Evolutionary conservation across 345 rosid species (phyloP).

Genomic region (Brassica cretica): DNA sequence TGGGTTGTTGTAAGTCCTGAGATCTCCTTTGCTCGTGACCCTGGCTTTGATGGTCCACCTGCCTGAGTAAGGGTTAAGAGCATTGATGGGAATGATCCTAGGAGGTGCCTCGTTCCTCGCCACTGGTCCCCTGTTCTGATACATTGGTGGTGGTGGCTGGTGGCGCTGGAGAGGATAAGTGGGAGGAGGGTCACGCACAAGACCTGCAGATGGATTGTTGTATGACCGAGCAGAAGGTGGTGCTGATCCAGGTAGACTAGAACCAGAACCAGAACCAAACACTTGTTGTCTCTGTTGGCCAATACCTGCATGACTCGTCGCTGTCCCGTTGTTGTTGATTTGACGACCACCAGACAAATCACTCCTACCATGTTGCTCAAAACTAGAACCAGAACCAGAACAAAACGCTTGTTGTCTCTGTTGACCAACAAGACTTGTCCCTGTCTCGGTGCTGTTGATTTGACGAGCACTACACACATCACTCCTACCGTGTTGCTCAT

Average conservation of each 20-base stretch:
- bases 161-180: conserved; percentile 44
- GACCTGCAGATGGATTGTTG: conserved; percentile 40
- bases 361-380: conserved; percentile 32
- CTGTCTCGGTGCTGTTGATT: background rate
- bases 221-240: conserved; percentile 35
- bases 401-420: background rate
- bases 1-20: conserved; percentile 63
- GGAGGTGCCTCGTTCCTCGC: conserved; percentile 69
- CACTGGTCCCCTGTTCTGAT: conserved; percentile 67
- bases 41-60: conserved; percentile 94
- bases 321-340: background rate
- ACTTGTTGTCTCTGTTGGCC: conserved; percentile 39
- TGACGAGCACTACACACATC: background rate
- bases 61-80: conserved; percentile 78
- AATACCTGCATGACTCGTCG: conserved; percentile 3
- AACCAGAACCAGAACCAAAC: conserved; percentile 31
- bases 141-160: conserved; percentile 53
- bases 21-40: conserved; percentile 74
- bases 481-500: conserved; percentile 32
- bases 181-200: conserved; percentile 42
- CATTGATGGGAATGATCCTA: conserved; percentile 72
- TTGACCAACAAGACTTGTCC: background rate
- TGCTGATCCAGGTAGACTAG: conserved; percentile 36
- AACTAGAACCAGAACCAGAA: conserved; percentile 1
- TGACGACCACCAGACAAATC: background rate